Percentiles rank a stretch among this genome's conserved stretches.
Conservation (phyloP, 257 asterid species). For the Solanum megistacrolobum region DNA sequence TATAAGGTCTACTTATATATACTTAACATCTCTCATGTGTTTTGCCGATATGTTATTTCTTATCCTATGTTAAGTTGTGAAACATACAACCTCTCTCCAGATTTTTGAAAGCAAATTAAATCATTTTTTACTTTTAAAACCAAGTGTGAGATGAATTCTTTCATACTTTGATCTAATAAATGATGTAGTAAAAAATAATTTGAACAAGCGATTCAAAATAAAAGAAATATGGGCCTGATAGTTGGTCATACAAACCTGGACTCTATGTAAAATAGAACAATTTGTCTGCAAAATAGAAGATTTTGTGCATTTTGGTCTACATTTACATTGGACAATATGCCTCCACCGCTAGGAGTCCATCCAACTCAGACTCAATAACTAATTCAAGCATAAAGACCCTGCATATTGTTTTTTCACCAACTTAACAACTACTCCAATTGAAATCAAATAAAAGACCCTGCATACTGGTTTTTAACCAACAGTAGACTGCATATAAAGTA, state of each 20-base stretch:
- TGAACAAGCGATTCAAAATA: neutral
- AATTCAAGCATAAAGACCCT: neutral
- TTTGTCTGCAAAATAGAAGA: neutral
- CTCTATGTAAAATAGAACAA: neutral
- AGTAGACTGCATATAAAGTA: neutral
- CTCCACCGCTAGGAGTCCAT: neutral
- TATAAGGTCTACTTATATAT: neutral
- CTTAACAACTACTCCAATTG: neutral
- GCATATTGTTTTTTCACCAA: neutral
- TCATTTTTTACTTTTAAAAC: neutral
- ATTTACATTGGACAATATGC: neutral
- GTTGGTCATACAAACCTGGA: neutral
- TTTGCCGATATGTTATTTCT: too few relatives aligned
- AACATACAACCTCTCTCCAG: neutral
- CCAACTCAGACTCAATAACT: neutral
- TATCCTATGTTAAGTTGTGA: neutral
- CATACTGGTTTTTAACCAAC: neutral
- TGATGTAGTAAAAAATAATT: neutral
- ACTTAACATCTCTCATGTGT: too few relatives aligned
- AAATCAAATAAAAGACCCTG: neutral
- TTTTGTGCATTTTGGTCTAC: neutral
- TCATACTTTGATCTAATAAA: neutral
- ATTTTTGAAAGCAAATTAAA: neutral
- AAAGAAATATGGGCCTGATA: neutral
- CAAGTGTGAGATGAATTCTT: neutral